Conservation (phyloP, 768 basidiomycete genomes). For the Grammothele lineata region DNA sequence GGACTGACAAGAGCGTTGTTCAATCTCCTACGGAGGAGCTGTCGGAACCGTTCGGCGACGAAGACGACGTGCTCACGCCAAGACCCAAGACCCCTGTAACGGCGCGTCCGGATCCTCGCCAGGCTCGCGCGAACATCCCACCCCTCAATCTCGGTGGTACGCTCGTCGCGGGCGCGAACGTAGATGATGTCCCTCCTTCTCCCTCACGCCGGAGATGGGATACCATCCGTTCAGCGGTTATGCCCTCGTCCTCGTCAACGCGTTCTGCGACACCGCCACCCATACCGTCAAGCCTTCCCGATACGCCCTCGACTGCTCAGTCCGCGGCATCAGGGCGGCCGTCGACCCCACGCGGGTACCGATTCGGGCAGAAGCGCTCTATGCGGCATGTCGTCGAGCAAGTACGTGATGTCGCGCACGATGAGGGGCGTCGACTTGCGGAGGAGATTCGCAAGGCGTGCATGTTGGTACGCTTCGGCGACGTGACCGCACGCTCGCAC, state of each 20-base stretch:
- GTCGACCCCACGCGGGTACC: constrained; percentile 20
- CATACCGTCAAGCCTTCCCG: constrained; percentile 4
- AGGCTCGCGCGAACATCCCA: constrained; percentile 3
- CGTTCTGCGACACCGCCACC: constrained; percentile 6
- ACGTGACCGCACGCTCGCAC: constrained; percentile 28
- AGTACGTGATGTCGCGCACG: constrained; percentile 45
- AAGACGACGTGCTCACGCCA: background rate
- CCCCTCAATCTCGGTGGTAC: constrained; percentile 17
- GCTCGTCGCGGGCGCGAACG: background rate
- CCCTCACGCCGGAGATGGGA: constrained; percentile 25
- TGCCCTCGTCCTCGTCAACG: constrained; percentile 12
- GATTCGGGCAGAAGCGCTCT: constrained; percentile 20
- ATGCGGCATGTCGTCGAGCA: constrained; percentile 58
- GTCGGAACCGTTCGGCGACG: background rate
- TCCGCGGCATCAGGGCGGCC: constrained; percentile 12
- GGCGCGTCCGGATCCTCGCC: constrained; percentile 1
- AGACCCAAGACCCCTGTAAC: background rate
- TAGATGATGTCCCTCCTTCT: constrained; percentile 10
- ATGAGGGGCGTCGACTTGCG: constrained; percentile 47
- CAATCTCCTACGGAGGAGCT: constrained; percentile 17
- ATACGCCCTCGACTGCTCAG: constrained; percentile 1
- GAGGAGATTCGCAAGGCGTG: constrained; percentile 56
- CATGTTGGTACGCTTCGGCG: constrained; percentile 46
- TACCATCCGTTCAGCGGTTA: constrained; percentile 23
- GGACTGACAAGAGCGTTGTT: constrained; percentile 21